These are phyloP conservation scores for Cladosporium austrohemisphaericum DNA, from an alignment of 2,329 filamentous ascomycete genomes.

Conservation along the genomic window DNA sequence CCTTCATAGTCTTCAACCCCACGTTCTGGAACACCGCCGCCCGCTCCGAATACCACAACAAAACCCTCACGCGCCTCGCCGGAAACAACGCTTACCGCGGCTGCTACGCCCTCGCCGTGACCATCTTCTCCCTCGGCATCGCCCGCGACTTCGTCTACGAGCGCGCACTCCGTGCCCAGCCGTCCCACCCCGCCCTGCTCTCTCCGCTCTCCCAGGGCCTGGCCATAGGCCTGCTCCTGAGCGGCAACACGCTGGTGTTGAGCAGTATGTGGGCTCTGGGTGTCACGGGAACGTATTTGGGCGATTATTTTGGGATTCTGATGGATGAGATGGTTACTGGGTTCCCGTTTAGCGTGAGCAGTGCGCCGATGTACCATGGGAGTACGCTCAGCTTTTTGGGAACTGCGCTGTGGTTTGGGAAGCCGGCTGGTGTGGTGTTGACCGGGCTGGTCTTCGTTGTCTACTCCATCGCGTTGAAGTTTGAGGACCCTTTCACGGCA, in stretches of 20 bases:
- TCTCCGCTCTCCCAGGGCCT: constrained; percentile 57
- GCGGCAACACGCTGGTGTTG: constrained; percentile 80
- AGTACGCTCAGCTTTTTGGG: constrained; percentile 89
- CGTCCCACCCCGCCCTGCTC: constrained; percentile 69
- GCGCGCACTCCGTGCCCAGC: constrained; percentile 70
- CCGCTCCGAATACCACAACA: constrained; percentile 85
- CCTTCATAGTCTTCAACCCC: constrained; percentile 87
- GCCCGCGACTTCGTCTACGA: constrained; percentile 79
- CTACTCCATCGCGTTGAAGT: constrained; percentile 76
- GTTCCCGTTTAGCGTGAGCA: constrained; percentile 91
- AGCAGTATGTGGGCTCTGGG: constrained; percentile 89
- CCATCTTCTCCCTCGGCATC: constrained; percentile 89
- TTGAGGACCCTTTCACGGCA: constrained; percentile 91
- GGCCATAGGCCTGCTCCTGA: constrained; percentile 66
- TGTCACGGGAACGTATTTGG: constrained; percentile 91
- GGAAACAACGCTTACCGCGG: constrained; percentile 71
- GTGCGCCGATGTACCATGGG: constrained; percentile 94
- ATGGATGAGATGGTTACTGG: constrained; percentile 93
- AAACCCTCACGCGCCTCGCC: constrained; percentile 82
- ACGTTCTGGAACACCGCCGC: constrained; percentile 98
- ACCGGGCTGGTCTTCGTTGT: constrained; percentile 70
- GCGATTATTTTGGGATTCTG: constrained; percentile 97
- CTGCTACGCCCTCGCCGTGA: constrained; percentile 83
- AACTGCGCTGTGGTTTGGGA: constrained; percentile 77
- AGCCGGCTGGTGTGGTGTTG: constrained; percentile 78